Conservation (phyloP, 148 eudicot species). For the Euryodendron excelsum region DNA sequence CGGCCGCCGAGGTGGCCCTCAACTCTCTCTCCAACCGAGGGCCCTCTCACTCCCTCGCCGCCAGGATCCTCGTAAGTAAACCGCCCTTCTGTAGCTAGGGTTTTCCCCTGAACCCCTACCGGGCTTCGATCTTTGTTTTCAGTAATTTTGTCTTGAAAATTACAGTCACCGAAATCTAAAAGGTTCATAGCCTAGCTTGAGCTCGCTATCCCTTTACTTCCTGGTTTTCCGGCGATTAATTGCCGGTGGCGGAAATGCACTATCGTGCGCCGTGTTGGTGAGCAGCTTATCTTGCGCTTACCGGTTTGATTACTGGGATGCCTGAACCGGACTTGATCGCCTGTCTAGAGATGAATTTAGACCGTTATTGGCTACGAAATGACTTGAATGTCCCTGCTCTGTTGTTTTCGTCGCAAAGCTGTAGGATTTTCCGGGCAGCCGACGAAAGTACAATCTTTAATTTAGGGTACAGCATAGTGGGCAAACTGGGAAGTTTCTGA, state of each 20-base stretch:
- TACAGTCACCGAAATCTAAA: neutral
- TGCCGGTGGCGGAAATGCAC: neutral
- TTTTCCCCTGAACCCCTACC: neutral
- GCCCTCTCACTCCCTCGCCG: slow-evolving; percentile 27
- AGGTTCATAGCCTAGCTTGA: neutral
- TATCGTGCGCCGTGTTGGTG: slow-evolving; percentile 5
- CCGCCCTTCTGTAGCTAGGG: neutral
- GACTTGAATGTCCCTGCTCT: neutral
- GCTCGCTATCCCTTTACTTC: neutral
- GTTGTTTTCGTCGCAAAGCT: neutral
- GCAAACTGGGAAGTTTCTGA: slow-evolving; percentile 4
- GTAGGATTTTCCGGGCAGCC: neutral
- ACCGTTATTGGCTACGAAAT: neutral
- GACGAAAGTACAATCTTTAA: neutral
- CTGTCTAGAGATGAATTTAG: neutral
- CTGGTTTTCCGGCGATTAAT: neutral
- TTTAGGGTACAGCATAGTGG: neutral
- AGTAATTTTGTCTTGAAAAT: neutral
- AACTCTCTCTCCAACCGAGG: slow-evolving; percentile 20
- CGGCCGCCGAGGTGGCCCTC: slow-evolving; percentile 28
- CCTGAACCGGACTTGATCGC: neutral
- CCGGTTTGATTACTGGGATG: neutral
- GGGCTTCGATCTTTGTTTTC: neutral
- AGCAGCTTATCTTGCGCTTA: slow-evolving; percentile 12
- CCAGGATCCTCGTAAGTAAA: slow-evolving; percentile 22